Percentiles rank a stretch among this genome's conserved stretches.
Conservation (phyloP, 495 filamentous ascomycete genomes). For the Penicillium lividum region DNA sequence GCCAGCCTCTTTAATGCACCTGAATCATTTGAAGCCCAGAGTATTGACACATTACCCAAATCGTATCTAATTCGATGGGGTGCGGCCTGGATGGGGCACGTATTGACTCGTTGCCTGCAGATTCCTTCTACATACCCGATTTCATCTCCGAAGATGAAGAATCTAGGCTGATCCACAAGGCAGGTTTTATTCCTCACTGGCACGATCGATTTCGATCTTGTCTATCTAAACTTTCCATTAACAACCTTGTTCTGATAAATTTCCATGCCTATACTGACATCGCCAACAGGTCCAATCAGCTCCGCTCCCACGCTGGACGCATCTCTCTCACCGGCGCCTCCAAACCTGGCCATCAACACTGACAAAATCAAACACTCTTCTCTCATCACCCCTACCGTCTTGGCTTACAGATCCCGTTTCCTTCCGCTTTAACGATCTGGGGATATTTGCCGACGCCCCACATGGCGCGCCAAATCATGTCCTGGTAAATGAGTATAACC, state of each 20-base stretch:
- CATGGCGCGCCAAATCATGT: conserved; percentile 85
- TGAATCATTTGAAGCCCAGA: no score
- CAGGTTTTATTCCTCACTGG: conserved; percentile 26
- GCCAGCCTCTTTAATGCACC: no score
- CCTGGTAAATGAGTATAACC: conserved; percentile 86
- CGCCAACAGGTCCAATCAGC: conserved; percentile 47
- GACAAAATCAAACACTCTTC: conserved; percentile 67
- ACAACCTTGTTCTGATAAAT: not conserved
- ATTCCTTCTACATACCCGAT: conserved; percentile 83
- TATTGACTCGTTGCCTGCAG: conserved; percentile 60
- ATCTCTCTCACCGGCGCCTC: conserved; percentile 80
- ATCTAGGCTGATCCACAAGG: conserved; percentile 65
- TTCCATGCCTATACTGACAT: conserved; percentile 1
- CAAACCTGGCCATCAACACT: conserved; percentile 89
- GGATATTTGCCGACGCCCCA: conserved; percentile 69
- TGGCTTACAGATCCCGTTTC: conserved; percentile 77
- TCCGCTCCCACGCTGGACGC: conserved; percentile 80
- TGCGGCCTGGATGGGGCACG: conserved; percentile 43
- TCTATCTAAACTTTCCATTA: not conserved
- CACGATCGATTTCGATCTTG: not conserved
- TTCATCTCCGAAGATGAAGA: conserved; percentile 85
- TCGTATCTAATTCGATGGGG: conserved; percentile 8
- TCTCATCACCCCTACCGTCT: conserved; percentile 69
- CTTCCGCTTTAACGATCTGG: conserved; percentile 58
- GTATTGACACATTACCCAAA: not conserved